phyloP scores from a whole-genome alignment of 2,329 filamentous ascomycete species.

The Paraphoma sp. region DNA sequence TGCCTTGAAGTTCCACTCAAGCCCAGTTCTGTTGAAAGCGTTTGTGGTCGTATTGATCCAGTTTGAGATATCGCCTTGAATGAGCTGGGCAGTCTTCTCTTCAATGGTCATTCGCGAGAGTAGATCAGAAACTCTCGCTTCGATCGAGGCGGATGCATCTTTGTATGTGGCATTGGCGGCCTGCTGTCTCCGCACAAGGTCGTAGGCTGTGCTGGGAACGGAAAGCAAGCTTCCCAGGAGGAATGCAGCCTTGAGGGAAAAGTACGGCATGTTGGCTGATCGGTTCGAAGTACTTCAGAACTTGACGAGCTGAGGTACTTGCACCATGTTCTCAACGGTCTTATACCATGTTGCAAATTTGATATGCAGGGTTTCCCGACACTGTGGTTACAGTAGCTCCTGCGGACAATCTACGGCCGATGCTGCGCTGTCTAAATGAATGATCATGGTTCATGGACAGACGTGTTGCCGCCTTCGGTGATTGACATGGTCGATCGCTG shows the following conservation, averaged over 20 bases:
- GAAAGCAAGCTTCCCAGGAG: slow-evolving; percentile 23
- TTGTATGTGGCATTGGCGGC: slow-evolving; percentile 61
- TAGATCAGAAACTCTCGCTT: slow-evolving; percentile 71
- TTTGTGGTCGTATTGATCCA: slow-evolving; percentile 75
- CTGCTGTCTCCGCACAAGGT: slow-evolving; percentile 34
- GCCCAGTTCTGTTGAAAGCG: slow-evolving; percentile 70
- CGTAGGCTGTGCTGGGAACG: slow-evolving; percentile 24
- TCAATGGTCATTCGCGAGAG: slow-evolving; percentile 75
- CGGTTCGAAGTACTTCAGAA: background rate
- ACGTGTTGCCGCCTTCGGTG: slow-evolving; percentile 7
- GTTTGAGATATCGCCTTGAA: slow-evolving; percentile 71
- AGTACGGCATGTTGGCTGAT: slow-evolving; percentile 14
- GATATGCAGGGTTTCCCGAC: background rate
- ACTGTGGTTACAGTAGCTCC: background rate
- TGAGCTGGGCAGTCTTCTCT: slow-evolving; percentile 74
- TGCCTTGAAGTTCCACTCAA: slow-evolving; percentile 70
- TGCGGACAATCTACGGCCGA: slow-evolving; percentile 25
- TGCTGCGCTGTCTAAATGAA: slow-evolving; percentile 15
- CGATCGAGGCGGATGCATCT: slow-evolving; percentile 66
- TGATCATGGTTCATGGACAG: slow-evolving; percentile 10
- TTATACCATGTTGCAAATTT: slow-evolving; percentile 16
- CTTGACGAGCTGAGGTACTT: background rate
- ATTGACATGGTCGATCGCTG: background rate
- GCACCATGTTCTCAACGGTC: slow-evolving; percentile 2
- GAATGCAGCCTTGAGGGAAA: slow-evolving; percentile 16